Percentiles rank a stretch among this genome's conserved stretches.
Evolutionary conservation across 495 filamentous ascomycete species (phyloP).

Genomic region (Tricharina praecox): DNA sequence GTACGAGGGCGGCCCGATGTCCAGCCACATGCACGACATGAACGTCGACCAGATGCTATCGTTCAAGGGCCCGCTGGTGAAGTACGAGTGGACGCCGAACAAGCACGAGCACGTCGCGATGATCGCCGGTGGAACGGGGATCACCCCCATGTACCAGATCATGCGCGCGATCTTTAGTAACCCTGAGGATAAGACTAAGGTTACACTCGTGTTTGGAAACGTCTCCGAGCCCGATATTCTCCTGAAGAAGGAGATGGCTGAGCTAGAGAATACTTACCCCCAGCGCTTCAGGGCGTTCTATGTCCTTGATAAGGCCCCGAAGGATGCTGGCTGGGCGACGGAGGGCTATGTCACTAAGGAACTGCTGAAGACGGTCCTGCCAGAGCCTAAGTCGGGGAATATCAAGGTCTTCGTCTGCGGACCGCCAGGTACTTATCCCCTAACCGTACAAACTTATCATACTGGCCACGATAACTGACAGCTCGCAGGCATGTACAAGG

Average conservation of each 20-base stretch:
- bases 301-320: constrained; percentile 69
- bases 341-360: constrained; percentile 75
- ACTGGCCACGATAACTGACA: not conserved
- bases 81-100: constrained; percentile 81
- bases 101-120: constrained; percentile 90
- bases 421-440: constrained; percentile 3
- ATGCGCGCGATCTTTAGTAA: constrained; percentile 76
- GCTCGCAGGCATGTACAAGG: constrained; percentile 70
- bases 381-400: constrained; percentile 75
- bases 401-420: constrained; percentile 63
- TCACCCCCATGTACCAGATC: constrained; percentile 85
- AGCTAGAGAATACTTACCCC: constrained; percentile 84
- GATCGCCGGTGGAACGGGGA: constrained; percentile 87
- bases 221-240: constrained; percentile 73
- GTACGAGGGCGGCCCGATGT: constrained; percentile 85
- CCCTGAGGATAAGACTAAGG: constrained; percentile 89
- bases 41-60: constrained; percentile 58
- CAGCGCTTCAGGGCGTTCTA: constrained; percentile 80
- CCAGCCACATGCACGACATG: constrained; percentile 70
- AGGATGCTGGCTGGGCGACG: constrained; percentile 46
- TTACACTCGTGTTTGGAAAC: constrained; percentile 86
- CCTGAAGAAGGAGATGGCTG: constrained; percentile 60
- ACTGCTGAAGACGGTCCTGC: constrained; percentile 76
- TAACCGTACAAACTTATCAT: not conserved
- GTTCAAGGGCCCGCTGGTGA: constrained; percentile 88